These are phyloP conservation scores for Erythrobasidium yunnanense DNA, from an alignment of 768 basidiomycete genomes.

Conservation along the genomic window DNA sequence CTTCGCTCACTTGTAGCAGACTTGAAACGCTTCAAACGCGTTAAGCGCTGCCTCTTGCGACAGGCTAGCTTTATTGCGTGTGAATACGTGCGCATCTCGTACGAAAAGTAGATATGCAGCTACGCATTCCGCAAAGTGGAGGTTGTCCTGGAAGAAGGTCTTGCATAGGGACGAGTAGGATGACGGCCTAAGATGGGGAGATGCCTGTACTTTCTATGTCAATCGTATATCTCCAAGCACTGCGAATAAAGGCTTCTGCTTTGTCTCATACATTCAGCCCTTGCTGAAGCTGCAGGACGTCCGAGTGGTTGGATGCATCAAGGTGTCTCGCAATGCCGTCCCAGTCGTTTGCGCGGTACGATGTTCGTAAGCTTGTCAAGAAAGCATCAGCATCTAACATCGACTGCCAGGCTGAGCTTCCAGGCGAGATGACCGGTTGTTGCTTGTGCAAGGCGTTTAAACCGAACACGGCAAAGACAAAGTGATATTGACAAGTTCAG, in stretches of 20 bases:
- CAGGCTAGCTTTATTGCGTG: not conserved
- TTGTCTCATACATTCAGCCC: not conserved
- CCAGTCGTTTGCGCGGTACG: slow-evolving; percentile 1
- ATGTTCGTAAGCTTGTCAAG: not conserved
- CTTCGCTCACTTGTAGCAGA: slow-evolving; percentile 30
- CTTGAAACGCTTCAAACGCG: slow-evolving; percentile 27
- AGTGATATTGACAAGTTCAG: no score
- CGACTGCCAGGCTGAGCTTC: not conserved
- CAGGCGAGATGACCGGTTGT: no score
- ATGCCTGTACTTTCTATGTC: not conserved
- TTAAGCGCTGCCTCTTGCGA: not conserved
- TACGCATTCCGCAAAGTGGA: slow-evolving; percentile 32
- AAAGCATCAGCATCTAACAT: slow-evolving; percentile 21
- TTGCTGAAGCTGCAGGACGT: not conserved
- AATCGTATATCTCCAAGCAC: not conserved
- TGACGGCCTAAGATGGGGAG: not conserved
- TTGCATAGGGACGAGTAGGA: slow-evolving; percentile 25
- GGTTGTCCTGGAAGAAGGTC: slow-evolving; percentile 27
- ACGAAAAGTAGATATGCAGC: slow-evolving; percentile 33
- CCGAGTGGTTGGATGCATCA: not conserved
- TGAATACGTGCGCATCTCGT: slow-evolving; percentile 18
- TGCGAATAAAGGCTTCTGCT: not conserved
- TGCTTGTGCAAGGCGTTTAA: no score
- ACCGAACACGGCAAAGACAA: no score
- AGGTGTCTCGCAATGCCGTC: not conserved